Base-by-base conservation (phyloP, 352 stramenopile genomes). In the Pythium angustatum region DNA sequence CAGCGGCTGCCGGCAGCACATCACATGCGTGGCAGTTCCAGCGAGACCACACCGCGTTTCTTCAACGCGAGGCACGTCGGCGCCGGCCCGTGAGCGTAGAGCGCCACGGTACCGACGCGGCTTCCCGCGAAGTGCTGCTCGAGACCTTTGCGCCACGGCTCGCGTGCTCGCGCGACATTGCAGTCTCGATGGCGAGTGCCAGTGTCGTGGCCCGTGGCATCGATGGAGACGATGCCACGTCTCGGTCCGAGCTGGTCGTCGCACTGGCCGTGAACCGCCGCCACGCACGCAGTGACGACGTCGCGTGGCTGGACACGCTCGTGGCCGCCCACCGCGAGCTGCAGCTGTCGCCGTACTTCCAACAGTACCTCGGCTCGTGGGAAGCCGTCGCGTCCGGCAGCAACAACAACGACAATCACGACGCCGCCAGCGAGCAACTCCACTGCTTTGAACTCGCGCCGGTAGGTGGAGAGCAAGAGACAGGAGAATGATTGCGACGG, bases 401-500 rank as follows among this genome's bases (percentile, higher is more conserved):
- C 11, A 22, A 31, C 9, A 51, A 58, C 11, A 22, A 31, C 9
- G 5, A 43, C 1, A 44, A 28, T 15, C 26, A 21, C 40, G 40
- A 47, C 7, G 40, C 24, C n/a, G 6, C 6, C 40, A 54, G 34
- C 7, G 63, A 70, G 58, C 50, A 71, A 7, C 33, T 59, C 19
- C 48, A 72, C 31, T 72, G 58, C 59, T 72, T 72, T 31, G 66
- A 72, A 47, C 40, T 69, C 14, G 66, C 58, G 0, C 54, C 58
- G 52, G 66, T 72, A 44, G 1, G 57, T 49, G n/a, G n/a, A n/a
- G n/a, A n/a, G n/a, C n/a, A n/a, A n/a, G n/a, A n/a, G n/a, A n/a
- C n/a, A n/a, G n/a, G n/a, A n/a, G n/a, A n/a, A n/a, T n/a, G n/a
- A n/a, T n/a, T n/a, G n/a, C n/a, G n/a, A n/a, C n/a, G n/a, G n/a